Base-by-base conservation (phyloP, 306 rosid genomes). In the Ceratonia siliqua region DNA sequence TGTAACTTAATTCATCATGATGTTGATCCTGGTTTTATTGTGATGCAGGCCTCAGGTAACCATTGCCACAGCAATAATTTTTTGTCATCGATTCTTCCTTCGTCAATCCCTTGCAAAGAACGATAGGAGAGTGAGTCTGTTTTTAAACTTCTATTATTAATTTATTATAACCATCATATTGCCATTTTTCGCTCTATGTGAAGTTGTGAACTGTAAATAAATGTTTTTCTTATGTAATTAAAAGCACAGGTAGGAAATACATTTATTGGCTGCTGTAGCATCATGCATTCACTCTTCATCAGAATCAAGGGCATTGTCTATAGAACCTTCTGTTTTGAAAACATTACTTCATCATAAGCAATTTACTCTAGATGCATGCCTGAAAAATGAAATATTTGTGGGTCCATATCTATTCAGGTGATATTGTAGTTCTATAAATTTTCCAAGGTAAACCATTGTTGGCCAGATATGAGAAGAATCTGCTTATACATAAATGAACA, bases 21-120 rank as follows among this genome's bases (percentile, higher is more conserved):
- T 72, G 62, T 61, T 73, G 52, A 27, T 73, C 43, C 45, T 63
- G 38, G 18, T 78, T 57, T 36, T 55, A 78, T 70, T 81, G 15
- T 78, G 66, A 67, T 87, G 93, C 95, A 94, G 99, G 52, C 99
- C 97, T 79, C 99, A 94, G 84, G 94, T 94, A 62, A 92, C 99
- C 66, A 94, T 94, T 73, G 99, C 99, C 41, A 91, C 99, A 27
- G 96, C 99, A 67, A 94, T 94, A 84, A 90, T 92, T 28, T 92
- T 94, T 85, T 94, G 97, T 75, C 99, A 94, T 62, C 90, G 99
- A 72, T 90, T 94, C 83, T 94, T 90, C 73, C 97, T 90, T 80
- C 90, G 95, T 54, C 99, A 94, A 82, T 94, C 99, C 78, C 97
- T 87, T 76, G 96, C 84, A 67, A 94, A 87, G 84, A 94, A 92